Conservation (phyloP, 352 stramenopile genomes). For the Pythium phragmitis region DNA sequence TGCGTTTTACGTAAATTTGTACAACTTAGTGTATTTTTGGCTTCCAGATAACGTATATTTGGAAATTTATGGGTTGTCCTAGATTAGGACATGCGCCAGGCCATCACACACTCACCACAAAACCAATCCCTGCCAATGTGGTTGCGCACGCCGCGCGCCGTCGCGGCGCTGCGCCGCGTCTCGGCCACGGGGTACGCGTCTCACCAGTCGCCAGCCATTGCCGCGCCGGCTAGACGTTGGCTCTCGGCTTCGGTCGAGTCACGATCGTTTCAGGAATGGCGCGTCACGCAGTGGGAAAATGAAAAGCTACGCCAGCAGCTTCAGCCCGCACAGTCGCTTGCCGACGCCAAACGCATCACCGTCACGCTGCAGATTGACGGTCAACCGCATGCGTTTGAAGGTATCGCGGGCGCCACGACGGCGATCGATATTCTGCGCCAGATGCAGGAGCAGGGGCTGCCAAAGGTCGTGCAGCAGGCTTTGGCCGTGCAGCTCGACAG, state of each 20-base stretch:
- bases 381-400: constrained; percentile 41
- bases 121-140: constrained; percentile 2
- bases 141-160: constrained; percentile 12
- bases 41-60: neutral
- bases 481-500: constrained; percentile 47
- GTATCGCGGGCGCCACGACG: constrained; percentile 41
- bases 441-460: constrained; percentile 48
- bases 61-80: neutral
- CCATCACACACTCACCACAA: constrained; percentile 12
- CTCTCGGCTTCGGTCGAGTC: constrained; percentile 17
- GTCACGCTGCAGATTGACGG: constrained; percentile 37
- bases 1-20: neutral
- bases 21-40: neutral
- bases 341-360: constrained; percentile 37
- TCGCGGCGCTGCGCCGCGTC: constrained; percentile 16
- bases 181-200: neutral
- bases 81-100: constrained; percentile 5
- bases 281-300: constrained; percentile 49
- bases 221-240: neutral
- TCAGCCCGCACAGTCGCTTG: neutral
- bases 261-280: constrained; percentile 41
- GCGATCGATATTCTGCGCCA: constrained; percentile 62
- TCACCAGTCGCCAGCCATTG: neutral
- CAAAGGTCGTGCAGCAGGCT: constrained; percentile 54
- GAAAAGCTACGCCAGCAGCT: constrained; percentile 44